Evolutionary conservation across 768 basidiomycete species (phyloP).

Genomic region (Boletellus ananas): DNA sequence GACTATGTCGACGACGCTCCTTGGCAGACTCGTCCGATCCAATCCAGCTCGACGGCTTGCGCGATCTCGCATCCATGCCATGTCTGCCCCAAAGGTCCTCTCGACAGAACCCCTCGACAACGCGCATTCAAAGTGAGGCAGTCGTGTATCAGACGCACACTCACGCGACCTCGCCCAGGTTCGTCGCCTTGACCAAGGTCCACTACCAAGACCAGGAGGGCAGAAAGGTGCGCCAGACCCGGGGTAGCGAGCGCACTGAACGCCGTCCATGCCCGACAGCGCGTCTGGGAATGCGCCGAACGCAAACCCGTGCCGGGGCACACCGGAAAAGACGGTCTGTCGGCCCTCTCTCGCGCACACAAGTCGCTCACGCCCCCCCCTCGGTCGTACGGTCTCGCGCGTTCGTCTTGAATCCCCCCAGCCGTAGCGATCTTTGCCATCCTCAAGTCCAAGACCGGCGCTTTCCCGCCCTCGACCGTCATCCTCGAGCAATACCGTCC

Average conservation of each 20-base stretch:
- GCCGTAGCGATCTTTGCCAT: constrained; percentile 85
- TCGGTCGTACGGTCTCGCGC: no score
- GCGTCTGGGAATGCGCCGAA: constrained; percentile 88
- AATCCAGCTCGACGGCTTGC: background rate
- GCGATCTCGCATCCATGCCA: constrained; percentile 12
- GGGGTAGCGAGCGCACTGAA: background rate
- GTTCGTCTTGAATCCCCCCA: constrained; percentile 24
- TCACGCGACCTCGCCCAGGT: constrained; percentile 43
- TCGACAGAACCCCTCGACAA: constrained; percentile 48
- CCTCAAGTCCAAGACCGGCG: constrained; percentile 66
- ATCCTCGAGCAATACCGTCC: constrained; percentile 93
- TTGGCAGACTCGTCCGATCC: constrained; percentile 5
- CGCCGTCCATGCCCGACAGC: constrained; percentile 36
- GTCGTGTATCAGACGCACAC: background rate
- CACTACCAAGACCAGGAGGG: constrained; percentile 78
- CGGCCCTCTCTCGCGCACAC: background rate
- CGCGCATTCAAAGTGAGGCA: constrained; percentile 54
- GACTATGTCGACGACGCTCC: background rate
- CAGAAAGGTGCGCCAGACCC: constrained; percentile 47
- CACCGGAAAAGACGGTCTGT: constrained; percentile 75
- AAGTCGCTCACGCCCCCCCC: no score
- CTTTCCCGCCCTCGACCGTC: constrained; percentile 74
- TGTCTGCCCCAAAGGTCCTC: constrained; percentile 49
- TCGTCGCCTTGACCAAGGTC: constrained; percentile 81
- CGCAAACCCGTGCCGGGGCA: constrained; percentile 77